A percentile compares a stretch with the other conserved stretches of the same genome.
These are phyloP conservation scores for Yarrowia hollandica DNA, from an alignment of 805 yeast species.

Conservation along the genomic window DNA sequence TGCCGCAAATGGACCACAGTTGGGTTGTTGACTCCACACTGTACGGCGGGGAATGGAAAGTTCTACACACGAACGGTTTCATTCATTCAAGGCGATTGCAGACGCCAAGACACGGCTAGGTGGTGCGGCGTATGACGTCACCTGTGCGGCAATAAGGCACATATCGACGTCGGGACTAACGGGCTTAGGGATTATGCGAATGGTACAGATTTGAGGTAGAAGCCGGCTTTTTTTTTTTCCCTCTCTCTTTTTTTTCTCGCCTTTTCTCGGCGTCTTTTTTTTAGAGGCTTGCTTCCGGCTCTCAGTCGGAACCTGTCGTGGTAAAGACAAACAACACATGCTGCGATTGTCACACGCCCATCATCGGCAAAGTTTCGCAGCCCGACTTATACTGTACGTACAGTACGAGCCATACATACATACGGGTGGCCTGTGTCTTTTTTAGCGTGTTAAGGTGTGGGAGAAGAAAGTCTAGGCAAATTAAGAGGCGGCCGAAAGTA, in stretches of 20 bases:
- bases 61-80: no score
- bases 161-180: background rate
- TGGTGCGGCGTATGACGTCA: slow-evolving; percentile 28
- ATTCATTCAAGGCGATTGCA: no score
- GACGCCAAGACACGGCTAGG: slow-evolving; percentile 19
- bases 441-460: background rate
- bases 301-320: background rate
- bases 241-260: no score
- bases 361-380: background rate
- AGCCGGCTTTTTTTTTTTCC: background rate
- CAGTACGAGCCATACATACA: no score
- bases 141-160: slow-evolving; percentile 23
- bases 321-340: no score
- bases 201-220: background rate
- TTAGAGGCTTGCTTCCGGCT: background rate
- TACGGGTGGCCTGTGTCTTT: no score
- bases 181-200: background rate
- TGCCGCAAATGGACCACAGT: no score
- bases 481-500: no score
- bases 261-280: no score
- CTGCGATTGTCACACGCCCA: background rate
- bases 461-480: background rate
- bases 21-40: no score
- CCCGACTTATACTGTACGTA: no score
- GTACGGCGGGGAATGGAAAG: no score